These are phyloP conservation scores for Fonsecaea multimorphosa DNA, from an alignment of 2,329 filamentous ascomycete species.

Conservation along the genomic window DNA sequence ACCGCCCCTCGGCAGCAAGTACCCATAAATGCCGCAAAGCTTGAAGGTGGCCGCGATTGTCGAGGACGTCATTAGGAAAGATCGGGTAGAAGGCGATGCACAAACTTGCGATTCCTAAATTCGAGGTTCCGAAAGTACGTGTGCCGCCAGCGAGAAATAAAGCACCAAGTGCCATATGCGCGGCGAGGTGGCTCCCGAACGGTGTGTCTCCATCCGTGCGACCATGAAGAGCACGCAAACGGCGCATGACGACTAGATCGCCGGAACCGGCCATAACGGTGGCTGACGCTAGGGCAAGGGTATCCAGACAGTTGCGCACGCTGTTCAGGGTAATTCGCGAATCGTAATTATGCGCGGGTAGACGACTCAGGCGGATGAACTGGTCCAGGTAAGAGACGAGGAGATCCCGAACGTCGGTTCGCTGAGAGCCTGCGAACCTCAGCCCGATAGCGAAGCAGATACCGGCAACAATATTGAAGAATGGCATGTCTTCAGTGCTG, in stretches of 20 bases:
- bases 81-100: slow-evolving; percentile 93
- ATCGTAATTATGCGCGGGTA: slow-evolving; percentile 73
- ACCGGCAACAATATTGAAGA: slow-evolving; percentile 90
- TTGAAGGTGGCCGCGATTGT: slow-evolving; percentile 93
- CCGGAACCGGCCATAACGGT: slow-evolving; percentile 97
- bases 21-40: slow-evolving; percentile 98
- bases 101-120: slow-evolving; percentile 83
- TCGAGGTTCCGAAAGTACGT: slow-evolving; percentile 86
- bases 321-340: slow-evolving; percentile 81
- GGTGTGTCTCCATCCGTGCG: slow-evolving; percentile 81
- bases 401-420: slow-evolving; percentile 75
- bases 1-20: slow-evolving; percentile 85
- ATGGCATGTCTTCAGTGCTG: slow-evolving; percentile 82
- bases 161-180: slow-evolving; percentile 87
- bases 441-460: slow-evolving; percentile 75
- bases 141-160: slow-evolving; percentile 93
- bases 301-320: slow-evolving; percentile 87
- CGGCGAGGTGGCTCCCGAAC: slow-evolving; percentile 91
- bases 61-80: slow-evolving; percentile 85
- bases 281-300: slow-evolving; percentile 79
- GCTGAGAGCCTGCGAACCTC: slow-evolving; percentile 75
- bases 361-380: slow-evolving; percentile 76
- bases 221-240: slow-evolving; percentile 85
- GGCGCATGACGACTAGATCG: slow-evolving; percentile 81
- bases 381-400: slow-evolving; percentile 84